These are phyloP conservation scores for Penicillium psychrofluorescens DNA, from an alignment of 495 filamentous ascomycete genomes.

Conservation along the genomic window DNA sequence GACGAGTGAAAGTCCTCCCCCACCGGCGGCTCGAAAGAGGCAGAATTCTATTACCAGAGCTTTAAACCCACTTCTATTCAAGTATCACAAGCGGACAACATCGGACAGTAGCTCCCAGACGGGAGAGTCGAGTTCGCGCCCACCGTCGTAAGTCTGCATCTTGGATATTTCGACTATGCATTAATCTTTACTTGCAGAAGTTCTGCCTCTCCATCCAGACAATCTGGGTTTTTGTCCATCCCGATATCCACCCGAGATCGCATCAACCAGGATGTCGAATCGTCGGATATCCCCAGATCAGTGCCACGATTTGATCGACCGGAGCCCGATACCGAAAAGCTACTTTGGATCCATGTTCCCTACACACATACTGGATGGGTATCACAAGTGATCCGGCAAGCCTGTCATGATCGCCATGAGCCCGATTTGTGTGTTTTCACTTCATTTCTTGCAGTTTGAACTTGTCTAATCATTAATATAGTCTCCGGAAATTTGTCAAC, in stretches of 20 bases:
- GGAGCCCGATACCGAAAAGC: slow-evolving; percentile 36
- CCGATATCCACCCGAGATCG: slow-evolving; percentile 19
- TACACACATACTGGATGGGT: slow-evolving; percentile 64
- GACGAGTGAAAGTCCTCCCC: slow-evolving; percentile 15
- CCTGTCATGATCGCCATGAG: slow-evolving; percentile 19
- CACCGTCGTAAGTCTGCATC: slow-evolving; percentile 10
- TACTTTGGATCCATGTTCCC: slow-evolving; percentile 61
- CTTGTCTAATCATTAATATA: neutral
- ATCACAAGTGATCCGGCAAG: slow-evolving; percentile 23
- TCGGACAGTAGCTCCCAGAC: slow-evolving; percentile 13
- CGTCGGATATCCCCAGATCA: slow-evolving; percentile 20
- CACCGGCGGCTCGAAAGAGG: slow-evolving; percentile 2
- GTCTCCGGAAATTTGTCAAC: slow-evolving; percentile 45
- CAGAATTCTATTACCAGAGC: slow-evolving; percentile 4
- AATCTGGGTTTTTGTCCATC: slow-evolving; percentile 18
- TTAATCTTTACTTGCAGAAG: slow-evolving; percentile 1
- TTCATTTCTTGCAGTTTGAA: neutral
- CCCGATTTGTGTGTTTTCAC: slow-evolving; percentile 15
- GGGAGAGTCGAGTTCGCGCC: slow-evolving; percentile 7
- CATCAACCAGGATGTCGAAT: slow-evolving; percentile 13
- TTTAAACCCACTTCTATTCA: slow-evolving; percentile 5
- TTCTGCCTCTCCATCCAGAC: slow-evolving; percentile 13
- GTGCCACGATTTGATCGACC: slow-evolving; percentile 33
- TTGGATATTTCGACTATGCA: neutral
- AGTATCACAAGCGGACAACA: slow-evolving; percentile 8